Base-by-base conservation (phyloP, 1,139 yeast species). In the Yamadazyma dushanensis region DNA sequence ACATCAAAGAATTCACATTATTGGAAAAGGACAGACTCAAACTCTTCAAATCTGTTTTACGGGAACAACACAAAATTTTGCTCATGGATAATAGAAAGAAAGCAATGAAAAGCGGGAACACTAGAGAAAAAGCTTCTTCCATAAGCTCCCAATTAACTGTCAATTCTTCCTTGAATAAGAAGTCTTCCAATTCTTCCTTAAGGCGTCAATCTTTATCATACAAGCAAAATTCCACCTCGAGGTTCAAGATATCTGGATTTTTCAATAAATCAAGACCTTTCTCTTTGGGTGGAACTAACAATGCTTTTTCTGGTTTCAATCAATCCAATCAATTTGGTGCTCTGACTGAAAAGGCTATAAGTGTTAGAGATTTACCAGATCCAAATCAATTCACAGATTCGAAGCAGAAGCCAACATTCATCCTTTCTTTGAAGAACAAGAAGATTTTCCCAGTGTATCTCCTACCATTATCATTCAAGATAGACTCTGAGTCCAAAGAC, bases 331-430 rank as follows among this genome's bases (percentile, higher is more conserved):
- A 29, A 4, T 50, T 31, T 8, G 29, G 27, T 5, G 46, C 44
- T 28, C 38, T 44, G 11, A 63, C 78, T 3, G 89, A 82, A 35
- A 71, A 76, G 38, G 57, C 76, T 2, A 70, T 81, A 3, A 56
- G 69, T 15, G 69, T 77, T 1, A 57, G 57, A 33, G 87, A 83
- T 31, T 63, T 89, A 31, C 95, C 96, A 1, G 72, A 66, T 33
- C 61, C 78, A 8, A 66, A 61, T 2, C 41, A 54, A 1, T 58
- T 64, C 28, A 54, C 59, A 3, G 77, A 78, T 14, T 52, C 58
- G 5, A 66, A 76, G 51, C 66, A 67, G 42, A 86, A 80, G 50
- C 84, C 90, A 2, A 51, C 65, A n/a, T 58, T 72, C 33, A 68
- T 76, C 11, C 66, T 88, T 23, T 73, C 80, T 30, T 65, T 87